phyloP scores from a whole-genome alignment of 75 land plant species.

The Sequoiadendron giganteum region DNA sequence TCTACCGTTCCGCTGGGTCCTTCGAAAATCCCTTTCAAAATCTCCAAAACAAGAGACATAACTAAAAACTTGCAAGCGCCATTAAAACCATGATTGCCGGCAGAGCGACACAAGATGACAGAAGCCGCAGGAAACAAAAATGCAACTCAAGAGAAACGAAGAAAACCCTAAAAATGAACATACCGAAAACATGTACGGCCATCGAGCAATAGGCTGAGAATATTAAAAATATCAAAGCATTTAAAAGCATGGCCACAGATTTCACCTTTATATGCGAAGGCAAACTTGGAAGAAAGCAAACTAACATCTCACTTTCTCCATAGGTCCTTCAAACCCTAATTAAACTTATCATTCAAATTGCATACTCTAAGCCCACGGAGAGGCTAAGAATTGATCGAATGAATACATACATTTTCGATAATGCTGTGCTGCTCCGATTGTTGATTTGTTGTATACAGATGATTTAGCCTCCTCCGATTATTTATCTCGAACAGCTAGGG shows the following conservation, averaged over 20 bases:
- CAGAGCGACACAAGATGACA: neutral
- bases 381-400: no score
- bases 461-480: no score
- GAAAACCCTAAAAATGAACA: neutral
- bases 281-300: slow-evolving; percentile 11
- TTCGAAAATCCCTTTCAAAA: neutral
- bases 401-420: no score
- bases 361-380: no score
- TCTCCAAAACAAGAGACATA: neutral
- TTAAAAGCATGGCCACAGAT: neutral
- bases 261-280: neutral
- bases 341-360: neutral
- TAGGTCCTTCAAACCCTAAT: slow-evolving; percentile 4
- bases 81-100: neutral
- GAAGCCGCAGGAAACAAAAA: neutral
- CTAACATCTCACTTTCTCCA: neutral
- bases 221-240: neutral
- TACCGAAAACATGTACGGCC: neutral
- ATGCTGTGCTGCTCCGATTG: no score
- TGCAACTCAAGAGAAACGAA: neutral
- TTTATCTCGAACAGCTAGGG: no score
- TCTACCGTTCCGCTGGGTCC: neutral
- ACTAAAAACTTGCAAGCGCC: neutral
- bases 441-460: no score
- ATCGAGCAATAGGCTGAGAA: neutral